A percentile compares a stretch with the other conserved stretches of the same genome.
These are phyloP conservation scores for Carpinus fangiana DNA, from an alignment of 306 rosid genomes.

Conservation along the genomic window DNA sequence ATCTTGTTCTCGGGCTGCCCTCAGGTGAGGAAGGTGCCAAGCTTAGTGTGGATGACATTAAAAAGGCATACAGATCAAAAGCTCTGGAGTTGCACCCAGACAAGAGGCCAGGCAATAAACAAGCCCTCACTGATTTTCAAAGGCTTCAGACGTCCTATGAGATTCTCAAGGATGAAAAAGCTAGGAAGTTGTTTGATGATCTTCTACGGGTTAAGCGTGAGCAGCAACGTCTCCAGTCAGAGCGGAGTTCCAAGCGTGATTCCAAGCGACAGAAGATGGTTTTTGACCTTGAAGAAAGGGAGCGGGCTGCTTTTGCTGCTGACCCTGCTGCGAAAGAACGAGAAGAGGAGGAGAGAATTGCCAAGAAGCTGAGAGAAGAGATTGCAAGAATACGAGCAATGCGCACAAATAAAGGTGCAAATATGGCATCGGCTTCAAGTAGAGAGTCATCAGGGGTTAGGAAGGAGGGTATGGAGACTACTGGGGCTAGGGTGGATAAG, in stretches of 20 bases:
- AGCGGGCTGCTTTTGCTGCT: slow-evolving; percentile 55
- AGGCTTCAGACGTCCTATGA: slow-evolving; percentile 74
- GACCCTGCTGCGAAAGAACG: slow-evolving; percentile 53
- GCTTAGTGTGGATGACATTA: slow-evolving; percentile 64
- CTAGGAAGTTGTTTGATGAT: slow-evolving; percentile 76
- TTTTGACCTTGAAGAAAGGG: slow-evolving; percentile 83
- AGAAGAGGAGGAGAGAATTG: slow-evolving; percentile 73
- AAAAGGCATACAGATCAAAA: slow-evolving; percentile 69
- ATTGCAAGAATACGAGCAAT: slow-evolving; percentile 70
- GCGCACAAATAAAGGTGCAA: slow-evolving; percentile 60
- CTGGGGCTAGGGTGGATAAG: slow-evolving; percentile 48
- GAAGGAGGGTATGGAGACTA: slow-evolving; percentile 34
- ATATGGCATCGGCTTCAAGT: slow-evolving; percentile 12
- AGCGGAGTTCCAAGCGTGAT: slow-evolving; percentile 79
- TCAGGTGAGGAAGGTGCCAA: slow-evolving; percentile 82
- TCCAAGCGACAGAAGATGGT: slow-evolving; percentile 80
- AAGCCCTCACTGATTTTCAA: slow-evolving; percentile 69
- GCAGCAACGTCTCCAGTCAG: slow-evolving; percentile 58
- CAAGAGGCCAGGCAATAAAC: slow-evolving; percentile 79
- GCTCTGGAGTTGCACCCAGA: slow-evolving; percentile 90
- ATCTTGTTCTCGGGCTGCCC: slow-evolving; percentile 67
- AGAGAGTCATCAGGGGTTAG: slow-evolving; percentile 35
- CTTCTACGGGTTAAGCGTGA: slow-evolving; percentile 69
- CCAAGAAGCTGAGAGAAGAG: slow-evolving; percentile 70
- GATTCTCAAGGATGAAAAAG: slow-evolving; percentile 77